phyloP scores from a whole-genome alignment of 2,329 filamentous ascomycete species.

The Stachybotrys elegans region DNA sequence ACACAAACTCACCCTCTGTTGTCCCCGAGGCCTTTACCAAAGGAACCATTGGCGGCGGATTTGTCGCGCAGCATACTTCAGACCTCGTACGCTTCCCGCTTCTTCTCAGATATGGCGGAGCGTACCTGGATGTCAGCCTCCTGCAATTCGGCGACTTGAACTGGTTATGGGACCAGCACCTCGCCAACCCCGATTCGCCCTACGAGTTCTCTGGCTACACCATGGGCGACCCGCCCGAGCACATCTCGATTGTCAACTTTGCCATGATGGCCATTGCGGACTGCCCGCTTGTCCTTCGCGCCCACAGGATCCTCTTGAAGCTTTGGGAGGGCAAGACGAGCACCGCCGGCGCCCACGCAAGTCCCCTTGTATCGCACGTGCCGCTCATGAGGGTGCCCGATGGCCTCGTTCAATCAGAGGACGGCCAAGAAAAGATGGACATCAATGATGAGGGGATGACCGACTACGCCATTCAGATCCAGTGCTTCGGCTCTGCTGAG shows the following conservation, averaged over 20 bases:
- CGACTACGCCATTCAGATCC: too few relatives aligned
- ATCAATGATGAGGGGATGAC: too few relatives aligned
- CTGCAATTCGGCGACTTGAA: constrained; percentile 54
- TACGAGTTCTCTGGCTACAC: constrained; percentile 46
- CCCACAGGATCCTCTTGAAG: constrained; percentile 44
- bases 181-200: constrained; percentile 38
- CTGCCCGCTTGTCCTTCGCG: constrained; percentile 41
- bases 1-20: constrained; percentile 32
- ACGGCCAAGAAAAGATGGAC: too few relatives aligned
- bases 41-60: constrained; percentile 42
- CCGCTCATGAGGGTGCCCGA: too few relatives aligned
- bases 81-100: constrained; percentile 55
- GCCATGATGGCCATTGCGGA: constrained; percentile 17
- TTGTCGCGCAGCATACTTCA: constrained; percentile 48
- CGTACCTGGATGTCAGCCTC: constrained; percentile 53
- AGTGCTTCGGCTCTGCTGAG: too few relatives aligned
- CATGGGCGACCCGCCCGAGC: constrained; percentile 25
- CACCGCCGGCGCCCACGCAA: too few relatives aligned
- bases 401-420: too few relatives aligned
- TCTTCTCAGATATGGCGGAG: constrained; percentile 50
- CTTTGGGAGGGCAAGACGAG: constrained; percentile 47
- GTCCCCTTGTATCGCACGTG: too few relatives aligned
- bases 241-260: constrained; percentile 47
- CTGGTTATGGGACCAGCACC: constrained; percentile 43
- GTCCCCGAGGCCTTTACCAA: constrained; percentile 47